Conservation (phyloP, 345 rosid genomes). For the Eucalyptus cloeziana region DNA sequence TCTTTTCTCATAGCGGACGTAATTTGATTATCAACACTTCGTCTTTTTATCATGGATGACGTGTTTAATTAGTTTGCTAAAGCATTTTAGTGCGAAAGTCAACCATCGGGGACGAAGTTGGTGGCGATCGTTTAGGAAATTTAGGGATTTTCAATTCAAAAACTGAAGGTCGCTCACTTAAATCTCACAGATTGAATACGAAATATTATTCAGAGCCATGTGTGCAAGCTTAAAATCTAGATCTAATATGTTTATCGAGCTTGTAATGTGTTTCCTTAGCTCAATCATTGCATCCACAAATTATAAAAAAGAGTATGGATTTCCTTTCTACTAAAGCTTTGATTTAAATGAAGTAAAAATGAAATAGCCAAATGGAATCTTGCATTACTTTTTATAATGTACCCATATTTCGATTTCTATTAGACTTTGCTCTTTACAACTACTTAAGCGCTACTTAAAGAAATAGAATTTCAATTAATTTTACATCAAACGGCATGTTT, state of each 20-base stretch:
- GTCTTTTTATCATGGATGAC: fast-evolving
- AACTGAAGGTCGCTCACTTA: fast-evolving
- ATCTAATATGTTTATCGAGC: fast-evolving
- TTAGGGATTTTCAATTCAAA: fast-evolving
- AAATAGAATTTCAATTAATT: fast-evolving
- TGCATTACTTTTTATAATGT: not conserved
- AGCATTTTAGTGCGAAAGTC: too few species aligned
- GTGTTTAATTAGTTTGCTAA: not conserved
- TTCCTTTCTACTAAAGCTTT: fast-evolving
- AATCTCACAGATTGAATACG: fast-evolving
- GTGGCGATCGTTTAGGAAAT: fast-evolving
- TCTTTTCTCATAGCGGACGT: fast-evolving
- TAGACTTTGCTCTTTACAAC: not conserved
- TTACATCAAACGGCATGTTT: fast-evolving
- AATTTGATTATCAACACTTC: too few species aligned
- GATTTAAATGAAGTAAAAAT: not conserved
- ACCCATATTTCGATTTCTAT: not conserved
- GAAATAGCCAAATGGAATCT: fast-evolving
- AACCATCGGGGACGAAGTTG: fast-evolving
- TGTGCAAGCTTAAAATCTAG: fast-evolving
- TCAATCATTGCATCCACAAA: fast-evolving
- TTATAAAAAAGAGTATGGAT: not conserved
- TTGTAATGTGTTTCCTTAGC: not conserved
- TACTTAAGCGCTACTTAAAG: fast-evolving
- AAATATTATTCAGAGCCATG: fast-evolving